Conservation (phyloP, 768 basidiomycete species). For the Kwoniella heveanensis region DNA sequence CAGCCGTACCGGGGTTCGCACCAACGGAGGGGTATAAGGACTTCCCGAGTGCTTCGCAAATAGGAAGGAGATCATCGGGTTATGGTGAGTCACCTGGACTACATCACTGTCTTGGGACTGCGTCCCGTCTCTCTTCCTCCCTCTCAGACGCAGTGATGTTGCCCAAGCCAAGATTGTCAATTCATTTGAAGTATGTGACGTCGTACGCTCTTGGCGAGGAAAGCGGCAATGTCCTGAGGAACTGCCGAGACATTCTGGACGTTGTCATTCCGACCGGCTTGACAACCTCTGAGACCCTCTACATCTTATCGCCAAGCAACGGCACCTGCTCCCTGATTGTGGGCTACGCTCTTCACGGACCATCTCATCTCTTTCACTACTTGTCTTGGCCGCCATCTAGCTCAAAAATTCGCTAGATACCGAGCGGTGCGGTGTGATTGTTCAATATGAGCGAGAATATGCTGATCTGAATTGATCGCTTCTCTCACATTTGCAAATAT, state of each 20-base stretch:
- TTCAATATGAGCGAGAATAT: neutral
- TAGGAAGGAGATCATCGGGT: constrained; percentile 11
- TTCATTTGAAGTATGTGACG: no score
- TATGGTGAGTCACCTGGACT: constrained; percentile 14
- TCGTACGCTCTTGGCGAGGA: neutral
- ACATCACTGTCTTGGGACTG: no score
- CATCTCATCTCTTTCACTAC: neutral
- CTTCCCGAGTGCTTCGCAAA: constrained; percentile 1
- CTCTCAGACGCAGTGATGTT: no score
- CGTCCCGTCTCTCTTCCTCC: no score
- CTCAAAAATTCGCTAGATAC: neutral
- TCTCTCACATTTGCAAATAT: neutral
- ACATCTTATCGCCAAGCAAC: neutral
- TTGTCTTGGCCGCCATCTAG: neutral
- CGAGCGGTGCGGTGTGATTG: neutral
- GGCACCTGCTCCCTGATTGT: neutral
- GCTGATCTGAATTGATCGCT: neutral
- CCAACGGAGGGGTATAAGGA: constrained; percentile 8
- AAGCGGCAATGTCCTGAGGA: neutral
- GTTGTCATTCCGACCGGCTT: constrained; percentile 2
- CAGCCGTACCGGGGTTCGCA: constrained; percentile 19
- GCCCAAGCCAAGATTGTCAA: no score
- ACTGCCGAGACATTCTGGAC: no score
- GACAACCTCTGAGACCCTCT: neutral
- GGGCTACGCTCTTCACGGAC: neutral